These are phyloP conservation scores for Fraxinus cuspidata DNA, from an alignment of 257 asterid genomes.

Conservation along the genomic window DNA sequence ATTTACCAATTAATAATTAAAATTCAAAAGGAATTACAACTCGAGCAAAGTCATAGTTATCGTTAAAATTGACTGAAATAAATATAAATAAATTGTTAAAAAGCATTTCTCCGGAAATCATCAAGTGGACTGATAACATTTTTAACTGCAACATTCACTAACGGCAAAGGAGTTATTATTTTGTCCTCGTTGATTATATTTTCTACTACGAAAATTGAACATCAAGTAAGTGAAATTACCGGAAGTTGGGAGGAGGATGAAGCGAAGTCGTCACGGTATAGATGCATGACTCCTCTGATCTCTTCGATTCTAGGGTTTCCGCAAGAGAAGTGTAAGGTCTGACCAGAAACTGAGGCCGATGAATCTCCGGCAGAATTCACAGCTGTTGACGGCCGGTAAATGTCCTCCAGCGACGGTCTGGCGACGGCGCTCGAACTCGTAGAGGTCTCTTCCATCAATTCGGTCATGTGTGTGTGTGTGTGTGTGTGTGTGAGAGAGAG, in stretches of 20 bases:
- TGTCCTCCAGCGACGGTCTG: conserved; percentile 41
- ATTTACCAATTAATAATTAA: not conserved
- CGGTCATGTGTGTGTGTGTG: too few relatives aligned
- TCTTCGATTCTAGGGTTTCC: conserved; percentile 99
- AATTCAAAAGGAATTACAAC: not conserved
- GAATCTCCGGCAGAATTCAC: conserved; percentile 25
- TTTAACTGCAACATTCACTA: conserved; percentile 15
- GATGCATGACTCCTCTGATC: conserved; percentile 84
- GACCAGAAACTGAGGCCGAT: conserved; percentile 39
- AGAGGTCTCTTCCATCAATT: conserved; percentile 15
- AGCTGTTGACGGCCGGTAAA: conserved; percentile 25
- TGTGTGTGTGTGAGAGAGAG: too few relatives aligned
- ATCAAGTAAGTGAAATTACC: conserved; percentile 34
- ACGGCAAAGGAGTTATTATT: conserved; percentile 12
- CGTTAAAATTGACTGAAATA: not conserved
- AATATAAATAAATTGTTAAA: not conserved
- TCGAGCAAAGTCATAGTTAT: too few relatives aligned
- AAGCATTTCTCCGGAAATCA: not conserved
- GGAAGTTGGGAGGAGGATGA: conserved; percentile 56
- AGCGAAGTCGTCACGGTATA: conserved; percentile 49
- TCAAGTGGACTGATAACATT: not conserved
- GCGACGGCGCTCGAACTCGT: conserved; percentile 53
- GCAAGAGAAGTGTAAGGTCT: conserved; percentile 68
- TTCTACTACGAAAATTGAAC: not conserved
- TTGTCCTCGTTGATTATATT: not conserved